Evolutionary conservation across 352 stramenopile genomes (phyloP).

Genomic region (Pythium brachiatum): DNA sequence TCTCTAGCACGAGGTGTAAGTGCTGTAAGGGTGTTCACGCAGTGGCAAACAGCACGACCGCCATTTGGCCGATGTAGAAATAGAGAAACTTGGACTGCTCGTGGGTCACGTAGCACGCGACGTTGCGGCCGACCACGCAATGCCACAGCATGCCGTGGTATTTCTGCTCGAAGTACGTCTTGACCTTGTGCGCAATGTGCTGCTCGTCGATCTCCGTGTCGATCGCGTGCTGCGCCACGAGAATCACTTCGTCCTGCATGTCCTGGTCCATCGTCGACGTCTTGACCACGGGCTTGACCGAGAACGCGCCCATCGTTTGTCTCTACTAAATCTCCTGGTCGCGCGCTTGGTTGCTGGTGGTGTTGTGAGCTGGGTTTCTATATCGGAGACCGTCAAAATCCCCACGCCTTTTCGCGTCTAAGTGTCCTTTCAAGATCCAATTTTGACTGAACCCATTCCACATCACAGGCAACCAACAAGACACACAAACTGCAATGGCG

Average conservation of each 20-base stretch:
- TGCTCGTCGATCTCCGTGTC: slow-evolving; percentile 82
- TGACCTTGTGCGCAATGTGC: slow-evolving; percentile 90
- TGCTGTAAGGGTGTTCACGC: slow-evolving; percentile 26
- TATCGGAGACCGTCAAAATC: not conserved
- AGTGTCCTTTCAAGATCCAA: slow-evolving; percentile 1
- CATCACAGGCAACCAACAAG: too few relatives aligned
- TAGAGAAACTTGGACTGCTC: slow-evolving; percentile 95
- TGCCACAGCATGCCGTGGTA: slow-evolving; percentile 92
- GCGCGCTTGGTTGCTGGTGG: too few relatives aligned
- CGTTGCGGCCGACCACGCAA: slow-evolving; percentile 94
- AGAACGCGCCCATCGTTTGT: slow-evolving; percentile 37
- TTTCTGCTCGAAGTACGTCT: slow-evolving; percentile 91
- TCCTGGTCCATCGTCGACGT: slow-evolving; percentile 87
- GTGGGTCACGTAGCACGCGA: slow-evolving; percentile 93
- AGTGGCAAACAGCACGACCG: slow-evolving; percentile 90
- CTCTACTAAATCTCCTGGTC: too few relatives aligned
- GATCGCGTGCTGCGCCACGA: slow-evolving; percentile 75
- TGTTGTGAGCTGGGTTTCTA: not conserved
- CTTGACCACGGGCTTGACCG: slow-evolving; percentile 85
- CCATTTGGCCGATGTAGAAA: slow-evolving; percentile 95
- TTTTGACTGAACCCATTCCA: not conserved
- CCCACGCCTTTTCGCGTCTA: not conserved
- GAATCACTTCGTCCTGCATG: slow-evolving; percentile 81
- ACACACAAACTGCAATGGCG: not conserved
- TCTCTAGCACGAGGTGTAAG: not conserved